These are phyloP conservation scores for Tetrapyrgos nigripes DNA, from an alignment of 1,284 basidiomycete genomes.

Conservation along the genomic window DNA sequence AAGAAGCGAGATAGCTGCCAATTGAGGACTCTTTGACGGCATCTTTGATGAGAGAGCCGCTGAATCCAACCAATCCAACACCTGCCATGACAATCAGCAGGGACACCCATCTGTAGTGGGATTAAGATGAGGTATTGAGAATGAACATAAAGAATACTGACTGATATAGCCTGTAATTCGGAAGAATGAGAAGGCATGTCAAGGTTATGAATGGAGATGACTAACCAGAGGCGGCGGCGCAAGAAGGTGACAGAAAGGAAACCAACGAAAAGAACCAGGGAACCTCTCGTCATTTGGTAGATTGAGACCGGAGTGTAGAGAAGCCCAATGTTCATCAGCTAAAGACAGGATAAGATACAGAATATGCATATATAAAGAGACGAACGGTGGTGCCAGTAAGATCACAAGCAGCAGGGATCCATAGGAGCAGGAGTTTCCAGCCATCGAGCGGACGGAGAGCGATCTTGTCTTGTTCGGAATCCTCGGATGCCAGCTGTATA, in stretches of 20 bases:
- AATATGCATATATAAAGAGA: slow-evolving; percentile 21
- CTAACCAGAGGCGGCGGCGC: slow-evolving; percentile 67
- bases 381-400: slow-evolving; percentile 87
- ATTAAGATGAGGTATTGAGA: slow-evolving; percentile 17
- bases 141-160: slow-evolving; percentile 39
- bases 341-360: slow-evolving; percentile 23
- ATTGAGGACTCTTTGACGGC: slow-evolving; percentile 55
- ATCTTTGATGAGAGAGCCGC: slow-evolving; percentile 87
- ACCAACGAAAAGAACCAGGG: slow-evolving; percentile 97
- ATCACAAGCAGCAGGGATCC: slow-evolving; percentile 90
- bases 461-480: slow-evolving; percentile 57
- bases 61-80: slow-evolving; percentile 90
- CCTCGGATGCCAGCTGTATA: slow-evolving; percentile 63
- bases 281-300: slow-evolving; percentile 98
- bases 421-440: slow-evolving; percentile 77
- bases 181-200: too few relatives aligned
- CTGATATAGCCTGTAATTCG: slow-evolving; percentile 65
- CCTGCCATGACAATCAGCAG: slow-evolving; percentile 92
- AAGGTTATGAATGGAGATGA: too few relatives aligned
- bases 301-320: slow-evolving; percentile 97
- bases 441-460: slow-evolving; percentile 59
- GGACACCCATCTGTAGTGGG: slow-evolving; percentile 78
- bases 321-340: slow-evolving; percentile 95
- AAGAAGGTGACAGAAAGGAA: slow-evolving; percentile 93
- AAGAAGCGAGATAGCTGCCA: slow-evolving; percentile 30